phyloP scores from a whole-genome alignment of 768 basidiomycete species.

The Leucogyrophana mollusca region DNA sequence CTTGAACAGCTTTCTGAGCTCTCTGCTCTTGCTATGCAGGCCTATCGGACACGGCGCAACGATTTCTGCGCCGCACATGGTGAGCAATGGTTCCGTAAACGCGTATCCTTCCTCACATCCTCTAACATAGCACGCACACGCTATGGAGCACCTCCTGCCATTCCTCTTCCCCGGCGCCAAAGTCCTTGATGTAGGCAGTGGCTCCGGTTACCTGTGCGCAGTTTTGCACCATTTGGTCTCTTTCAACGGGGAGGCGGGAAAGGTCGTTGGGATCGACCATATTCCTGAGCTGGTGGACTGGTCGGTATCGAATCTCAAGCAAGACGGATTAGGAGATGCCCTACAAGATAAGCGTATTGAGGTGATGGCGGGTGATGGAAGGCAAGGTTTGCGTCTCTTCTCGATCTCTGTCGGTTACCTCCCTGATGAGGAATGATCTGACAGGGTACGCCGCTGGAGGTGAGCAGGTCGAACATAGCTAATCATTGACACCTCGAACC shows the following conservation, averaged over 20 bases:
- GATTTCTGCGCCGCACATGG: constrained; percentile 97
- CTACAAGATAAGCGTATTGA: constrained; percentile 56
- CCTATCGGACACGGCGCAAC: constrained; percentile 84
- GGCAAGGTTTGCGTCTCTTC: constrained; percentile 49
- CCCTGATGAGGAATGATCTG: not conserved
- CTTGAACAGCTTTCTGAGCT: not conserved
- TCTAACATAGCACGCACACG: constrained; percentile 74
- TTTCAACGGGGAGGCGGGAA: constrained; percentile 40
- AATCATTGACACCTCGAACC: not conserved
- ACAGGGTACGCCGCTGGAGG: constrained; percentile 37
- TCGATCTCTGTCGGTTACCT: not conserved
- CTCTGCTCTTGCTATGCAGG: constrained; percentile 34
- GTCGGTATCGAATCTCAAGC: constrained; percentile 65
- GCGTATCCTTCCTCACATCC: not conserved
- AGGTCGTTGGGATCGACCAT: constrained; percentile 90
- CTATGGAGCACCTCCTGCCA: constrained; percentile 72
- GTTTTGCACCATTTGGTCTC: constrained; percentile 75
- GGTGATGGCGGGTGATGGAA: constrained; percentile 76
- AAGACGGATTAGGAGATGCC: constrained; percentile 59
- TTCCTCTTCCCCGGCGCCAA: constrained; percentile 67
- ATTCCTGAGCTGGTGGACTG: constrained; percentile 73
- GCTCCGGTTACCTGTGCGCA: constrained; percentile 84
- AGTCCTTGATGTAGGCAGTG: constrained; percentile 89
- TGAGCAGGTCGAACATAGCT: constrained; percentile 10
- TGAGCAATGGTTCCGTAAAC: constrained; percentile 23